A percentile compares a stretch with the other conserved stretches of the same genome.
These are phyloP conservation scores for Dorcoceras hygrometricum DNA, from an alignment of 257 asterid species.

Conservation along the genomic window DNA sequence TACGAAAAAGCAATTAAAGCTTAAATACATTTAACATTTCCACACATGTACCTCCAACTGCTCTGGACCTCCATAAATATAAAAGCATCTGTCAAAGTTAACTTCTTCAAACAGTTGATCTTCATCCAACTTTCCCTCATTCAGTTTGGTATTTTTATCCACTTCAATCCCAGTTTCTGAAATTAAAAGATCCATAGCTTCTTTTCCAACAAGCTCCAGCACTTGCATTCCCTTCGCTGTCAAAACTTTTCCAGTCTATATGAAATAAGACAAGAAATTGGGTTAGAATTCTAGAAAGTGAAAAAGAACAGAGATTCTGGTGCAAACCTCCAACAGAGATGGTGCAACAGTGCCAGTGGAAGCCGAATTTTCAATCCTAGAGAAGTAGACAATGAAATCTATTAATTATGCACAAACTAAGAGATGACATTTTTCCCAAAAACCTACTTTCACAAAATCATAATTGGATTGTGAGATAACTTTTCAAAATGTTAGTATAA, in stretches of 20 bases:
- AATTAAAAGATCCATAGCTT: conserved; percentile 88
- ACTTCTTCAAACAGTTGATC: conserved; percentile 82
- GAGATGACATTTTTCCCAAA: too few relatives aligned
- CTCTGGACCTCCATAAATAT: conserved; percentile 98
- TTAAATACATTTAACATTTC: conserved; percentile 8
- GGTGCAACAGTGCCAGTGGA: conserved; percentile 69
- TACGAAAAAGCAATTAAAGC: conserved; percentile 20
- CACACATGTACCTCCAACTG: conserved; percentile 74
- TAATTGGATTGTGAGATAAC: background rate
- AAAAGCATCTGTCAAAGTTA: conserved; percentile 91
- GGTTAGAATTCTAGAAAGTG: conserved; percentile 13
- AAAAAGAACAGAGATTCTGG: conserved; percentile 12
- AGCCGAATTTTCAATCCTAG: conserved; percentile 86
- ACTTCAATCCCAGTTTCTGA: conserved; percentile 79
- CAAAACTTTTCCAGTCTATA: conserved; percentile 82
- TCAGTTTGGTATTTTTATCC: conserved; percentile 37
- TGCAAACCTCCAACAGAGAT: conserved; percentile 72
- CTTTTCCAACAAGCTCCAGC: conserved; percentile 94
- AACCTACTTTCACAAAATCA: too few relatives aligned
- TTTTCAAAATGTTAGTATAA: background rate
- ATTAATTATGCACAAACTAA: too few relatives aligned
- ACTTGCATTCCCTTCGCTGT: conserved; percentile 89
- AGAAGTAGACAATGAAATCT: conserved; percentile 3
- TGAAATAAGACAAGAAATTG: conserved; percentile 19
- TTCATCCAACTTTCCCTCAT: conserved; percentile 53